Evolutionary conservation across 2,329 filamentous ascomycete genomes (phyloP).

Genomic region (Coleophoma eucalyptorum): DNA sequence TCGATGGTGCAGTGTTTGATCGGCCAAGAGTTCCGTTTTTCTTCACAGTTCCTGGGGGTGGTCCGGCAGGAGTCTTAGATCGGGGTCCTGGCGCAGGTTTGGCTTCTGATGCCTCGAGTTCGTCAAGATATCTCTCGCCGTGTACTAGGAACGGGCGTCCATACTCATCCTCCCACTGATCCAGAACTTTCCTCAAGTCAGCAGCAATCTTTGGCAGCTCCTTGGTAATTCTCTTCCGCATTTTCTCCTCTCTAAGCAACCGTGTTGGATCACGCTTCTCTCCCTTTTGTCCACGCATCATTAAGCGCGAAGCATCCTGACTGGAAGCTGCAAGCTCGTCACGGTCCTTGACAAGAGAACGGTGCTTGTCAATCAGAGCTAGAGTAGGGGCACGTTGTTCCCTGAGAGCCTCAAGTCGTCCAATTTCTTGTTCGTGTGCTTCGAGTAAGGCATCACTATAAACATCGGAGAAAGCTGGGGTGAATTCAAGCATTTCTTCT

Average conservation of each 20-base stretch:
- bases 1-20: slow-evolving; percentile 19
- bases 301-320: slow-evolving; percentile 89
- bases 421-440: slow-evolving; percentile 89
- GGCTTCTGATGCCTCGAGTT: slow-evolving; percentile 62
- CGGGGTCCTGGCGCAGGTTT: slow-evolving; percentile 57
- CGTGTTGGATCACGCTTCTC: slow-evolving; percentile 94
- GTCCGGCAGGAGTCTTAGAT: slow-evolving; percentile 72
- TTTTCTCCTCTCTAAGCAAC: slow-evolving; percentile 93
- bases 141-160: slow-evolving; percentile 90
- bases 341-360: slow-evolving; percentile 76
- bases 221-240: slow-evolving; percentile 95
- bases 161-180: slow-evolving; percentile 90
- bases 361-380: slow-evolving; percentile 78
- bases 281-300: slow-evolving; percentile 87
- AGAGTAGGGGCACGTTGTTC: slow-evolving; percentile 86
- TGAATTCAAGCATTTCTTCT: slow-evolving; percentile 98
- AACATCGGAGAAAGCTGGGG: slow-evolving; percentile 93
- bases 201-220: slow-evolving; percentile 87
- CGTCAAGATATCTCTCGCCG: slow-evolving; percentile 85
- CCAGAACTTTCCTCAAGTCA: slow-evolving; percentile 78
- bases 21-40: slow-evolving; percentile 21
- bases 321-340: slow-evolving; percentile 86
- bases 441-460: slow-evolving; percentile 94
- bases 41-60: slow-evolving; percentile 41
- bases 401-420: slow-evolving; percentile 72